These are phyloP conservation scores for Ceratocystis smalleyi DNA, from an alignment of 2,329 filamentous ascomycete genomes.

Conservation along the genomic window DNA sequence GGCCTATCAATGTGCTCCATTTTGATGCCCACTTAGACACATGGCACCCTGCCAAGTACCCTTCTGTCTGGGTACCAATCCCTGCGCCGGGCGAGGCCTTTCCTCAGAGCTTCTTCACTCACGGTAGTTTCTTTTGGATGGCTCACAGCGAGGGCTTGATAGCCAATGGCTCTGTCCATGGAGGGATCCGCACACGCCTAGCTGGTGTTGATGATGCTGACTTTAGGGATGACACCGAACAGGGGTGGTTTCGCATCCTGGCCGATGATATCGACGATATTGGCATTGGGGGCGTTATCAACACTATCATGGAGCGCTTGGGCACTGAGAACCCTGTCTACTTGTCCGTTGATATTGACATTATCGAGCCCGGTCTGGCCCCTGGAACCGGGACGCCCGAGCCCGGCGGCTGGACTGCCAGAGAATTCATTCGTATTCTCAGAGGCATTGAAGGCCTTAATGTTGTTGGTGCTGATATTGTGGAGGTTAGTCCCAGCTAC, in stretches of 20 bases:
- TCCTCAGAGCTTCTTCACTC: slow-evolving; percentile 50
- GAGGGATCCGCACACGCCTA: slow-evolving; percentile 63
- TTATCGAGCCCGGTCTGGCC: slow-evolving; percentile 51
- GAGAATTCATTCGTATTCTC: slow-evolving; percentile 72
- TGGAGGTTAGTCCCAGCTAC: slow-evolving; percentile 74
- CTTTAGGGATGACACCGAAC: slow-evolving; percentile 52
- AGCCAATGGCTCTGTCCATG: slow-evolving; percentile 61
- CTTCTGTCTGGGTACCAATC: slow-evolving; percentile 53
- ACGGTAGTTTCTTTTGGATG: slow-evolving; percentile 86
- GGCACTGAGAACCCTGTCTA: slow-evolving; percentile 67
- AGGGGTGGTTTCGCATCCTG: slow-evolving; percentile 63
- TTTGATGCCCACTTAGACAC: slow-evolving; percentile 71
- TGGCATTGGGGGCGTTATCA: slow-evolving; percentile 54
- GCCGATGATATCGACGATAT: slow-evolving; percentile 79
- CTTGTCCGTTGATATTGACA: slow-evolving; percentile 68
- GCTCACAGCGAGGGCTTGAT: slow-evolving; percentile 69
- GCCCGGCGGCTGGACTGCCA: slow-evolving; percentile 78
- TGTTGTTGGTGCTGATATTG: slow-evolving; percentile 75
- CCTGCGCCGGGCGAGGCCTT: slow-evolving; percentile 19
- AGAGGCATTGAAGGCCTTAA: slow-evolving; percentile 70
- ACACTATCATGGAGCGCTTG: slow-evolving; percentile 53
- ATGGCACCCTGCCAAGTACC: slow-evolving; percentile 71
- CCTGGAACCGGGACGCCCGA: slow-evolving; percentile 80
- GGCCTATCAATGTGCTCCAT: slow-evolving; percentile 53
- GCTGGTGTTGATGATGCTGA: slow-evolving; percentile 46